Evolutionary conservation across 768 basidiomycete genomes (phyloP), one percentile per base, ranked within the genome.

Genomic region (Terana coerulea): DNA sequence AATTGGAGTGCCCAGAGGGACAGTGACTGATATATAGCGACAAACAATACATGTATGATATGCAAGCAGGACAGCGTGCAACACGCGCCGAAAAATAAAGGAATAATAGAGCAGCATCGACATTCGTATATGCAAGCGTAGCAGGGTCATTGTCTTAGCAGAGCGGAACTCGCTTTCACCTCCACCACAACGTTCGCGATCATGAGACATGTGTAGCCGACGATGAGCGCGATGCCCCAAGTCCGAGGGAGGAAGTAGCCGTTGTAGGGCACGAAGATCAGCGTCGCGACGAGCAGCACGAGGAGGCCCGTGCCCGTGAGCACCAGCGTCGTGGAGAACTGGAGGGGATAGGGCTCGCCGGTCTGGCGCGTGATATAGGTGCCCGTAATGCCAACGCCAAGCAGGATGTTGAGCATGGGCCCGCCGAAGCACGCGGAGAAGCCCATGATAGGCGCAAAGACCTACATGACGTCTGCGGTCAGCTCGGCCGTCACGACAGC

Each of bases 391-490:
- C 97, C 97, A 51, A 98, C 78, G 1, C 95, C 95, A 30, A 92
- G 80, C 5, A 93, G 78, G 54, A 93, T 91, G 68, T 93, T 93
- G 58, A 93, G 80, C 90, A 93, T 91, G 0, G 91, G 91, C 1
- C 91, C 88, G 43, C 93, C 93, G 59, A 95, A 95, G 66, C 93
- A 97, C 0, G 93, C 94, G 4, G 91, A 91, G 69, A 97, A 94
- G 21, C 88, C 93, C 94, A 95, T 97, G 61, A 92, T 83, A 33
- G 84, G 94, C 31, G 87, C 91, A 66, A 93, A 95, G 15, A 81
- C 83, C 83, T 88, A 22, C 15, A 25, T 48, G 19, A 42, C 3
- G 35, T 17, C 29, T 26, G 25, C n/a, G n/a, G n/a, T n/a, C n/a
- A n/a, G n/a, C n/a, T n/a, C n/a, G n/a, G n/a, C n/a, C n/a, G n/a